These are phyloP conservation scores for Claviceps arundinis DNA, from an alignment of 2,329 filamentous ascomycete genomes.

Conservation along the genomic window DNA sequence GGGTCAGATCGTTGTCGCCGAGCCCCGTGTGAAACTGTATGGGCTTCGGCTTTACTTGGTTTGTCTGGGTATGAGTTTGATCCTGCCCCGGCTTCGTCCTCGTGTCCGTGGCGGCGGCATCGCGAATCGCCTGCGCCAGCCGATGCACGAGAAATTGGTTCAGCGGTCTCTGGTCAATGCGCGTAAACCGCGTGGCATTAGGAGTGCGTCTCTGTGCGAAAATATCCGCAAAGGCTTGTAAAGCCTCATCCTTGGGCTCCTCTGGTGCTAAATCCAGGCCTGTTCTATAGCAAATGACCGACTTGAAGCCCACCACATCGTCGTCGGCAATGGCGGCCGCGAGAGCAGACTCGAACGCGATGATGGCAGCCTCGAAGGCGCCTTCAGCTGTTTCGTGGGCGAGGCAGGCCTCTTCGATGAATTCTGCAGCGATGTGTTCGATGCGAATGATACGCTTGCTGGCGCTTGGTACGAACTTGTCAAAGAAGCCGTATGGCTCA, in stretches of 20 bases:
- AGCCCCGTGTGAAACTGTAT: conserved; percentile 76
- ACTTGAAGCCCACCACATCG: conserved; percentile 69
- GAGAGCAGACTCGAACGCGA: conserved; percentile 31
- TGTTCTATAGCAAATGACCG: conserved; percentile 68
- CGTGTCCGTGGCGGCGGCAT: conserved; percentile 15
- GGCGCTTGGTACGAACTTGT: conserved; percentile 47
- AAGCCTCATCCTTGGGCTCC: conserved; percentile 28
- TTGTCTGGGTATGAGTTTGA: no score
- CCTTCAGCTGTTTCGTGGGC: conserved; percentile 15
- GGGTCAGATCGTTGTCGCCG: conserved; percentile 64
- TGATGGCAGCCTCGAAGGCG: conserved; percentile 21
- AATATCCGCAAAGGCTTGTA: conserved; percentile 26
- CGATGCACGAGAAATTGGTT: conserved; percentile 58
- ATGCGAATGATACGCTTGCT: conserved; percentile 68
- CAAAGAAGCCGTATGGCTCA: conserved; percentile 50
- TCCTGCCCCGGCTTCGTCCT: conserved; percentile 15
- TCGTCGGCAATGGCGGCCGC: conserved; percentile 44
- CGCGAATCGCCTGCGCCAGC: conserved; percentile 44
- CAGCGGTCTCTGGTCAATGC: conserved; percentile 49
- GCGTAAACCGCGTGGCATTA: conserved; percentile 24
- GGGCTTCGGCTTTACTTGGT: conserved; percentile 37
- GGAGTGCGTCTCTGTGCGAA: conserved; percentile 12
- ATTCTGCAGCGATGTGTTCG: conserved; percentile 53
- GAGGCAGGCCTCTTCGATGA: conserved; percentile 36
- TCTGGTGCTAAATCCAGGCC: conserved; percentile 46